Evolutionary conservation across 768 basidiomycete genomes (phyloP), one percentile per base, ranked within the genome.

Genomic region (Leccinum longicurvipes): DNA sequence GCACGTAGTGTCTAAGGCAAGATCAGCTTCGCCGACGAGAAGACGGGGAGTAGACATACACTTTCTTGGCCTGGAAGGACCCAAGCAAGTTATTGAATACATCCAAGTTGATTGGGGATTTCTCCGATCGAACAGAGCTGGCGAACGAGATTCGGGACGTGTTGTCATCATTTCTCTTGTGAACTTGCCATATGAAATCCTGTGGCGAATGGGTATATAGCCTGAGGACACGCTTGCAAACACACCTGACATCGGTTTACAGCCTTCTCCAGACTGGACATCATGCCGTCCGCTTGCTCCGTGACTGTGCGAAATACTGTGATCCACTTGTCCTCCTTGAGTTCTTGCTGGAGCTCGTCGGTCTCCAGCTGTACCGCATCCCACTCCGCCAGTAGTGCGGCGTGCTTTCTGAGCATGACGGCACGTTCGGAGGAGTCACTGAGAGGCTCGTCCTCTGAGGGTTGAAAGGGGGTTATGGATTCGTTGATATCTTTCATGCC

Each of bases 311-410:
- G 82, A 73, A 98, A 98, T 21, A 98, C 91, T 11, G 89, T 89
- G 63, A 98, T 79, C 92, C 93, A 97, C 64, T 95, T 95, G 73
- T 98, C 96, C 72, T 98, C 96, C 73, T 91, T 94, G 60, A 98
- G 77, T 72, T 99, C 97, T 65, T 95, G 93, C 59, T 87, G 79
- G 55, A 98, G 73, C 25, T 87, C 83, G 44, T 89, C 86, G 53
- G 87, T 89, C 63, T 93, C 89, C 53, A 83, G 82, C 67, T 88
- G 86, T 10, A 93, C 82, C 10, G 82, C 74, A 57, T 89, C 85
- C 94, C 93, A 98, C 39, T 95, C 93, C 10, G 76, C 70, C 28
- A 84, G 63, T 50, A 96, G 74, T 11, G 86, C 78, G 14, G 83
- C 80, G 67, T 93, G 86, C 66, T 95, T 94, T 55, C 86, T 80